These are phyloP conservation scores for Elsinoe necatrix DNA, from an alignment of 2,329 filamentous ascomycete species.

Conservation along the genomic window DNA sequence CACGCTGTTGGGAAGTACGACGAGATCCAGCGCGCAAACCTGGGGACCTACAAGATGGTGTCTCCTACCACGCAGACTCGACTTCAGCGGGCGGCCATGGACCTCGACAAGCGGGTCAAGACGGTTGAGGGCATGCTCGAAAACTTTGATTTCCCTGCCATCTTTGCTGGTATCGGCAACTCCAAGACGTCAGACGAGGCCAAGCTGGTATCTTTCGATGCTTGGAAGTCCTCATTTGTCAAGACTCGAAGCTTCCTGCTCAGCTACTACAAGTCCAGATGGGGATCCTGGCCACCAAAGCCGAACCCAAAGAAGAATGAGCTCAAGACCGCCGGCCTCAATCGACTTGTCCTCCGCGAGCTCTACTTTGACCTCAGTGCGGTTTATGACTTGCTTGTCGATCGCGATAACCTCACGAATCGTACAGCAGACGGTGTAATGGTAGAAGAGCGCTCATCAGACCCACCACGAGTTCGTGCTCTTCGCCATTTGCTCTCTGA, in stretches of 20 bases:
- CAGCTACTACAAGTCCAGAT: slow-evolving; percentile 58
- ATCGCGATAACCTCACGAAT: slow-evolving; percentile 68
- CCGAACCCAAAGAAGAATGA: slow-evolving; percentile 86
- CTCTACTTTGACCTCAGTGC: slow-evolving; percentile 79
- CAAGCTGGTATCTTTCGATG: slow-evolving; percentile 71
- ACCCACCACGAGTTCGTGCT: slow-evolving; percentile 57
- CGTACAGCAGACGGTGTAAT: slow-evolving; percentile 63
- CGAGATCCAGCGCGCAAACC: slow-evolving; percentile 59
- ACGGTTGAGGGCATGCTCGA: slow-evolving; percentile 66
- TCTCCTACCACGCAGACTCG: slow-evolving; percentile 64
- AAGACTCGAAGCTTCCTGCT: slow-evolving; percentile 67
- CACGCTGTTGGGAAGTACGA: slow-evolving; percentile 82
- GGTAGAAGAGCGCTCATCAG: slow-evolving; percentile 42
- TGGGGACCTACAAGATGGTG: slow-evolving; percentile 61
- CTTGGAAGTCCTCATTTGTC: slow-evolving; percentile 68
- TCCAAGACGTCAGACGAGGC: slow-evolving; percentile 71
- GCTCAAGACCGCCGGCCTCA: slow-evolving; percentile 77
- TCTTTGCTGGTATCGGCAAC: slow-evolving; percentile 81
- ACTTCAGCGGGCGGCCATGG: slow-evolving; percentile 73
- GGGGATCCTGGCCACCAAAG: slow-evolving; percentile 82
- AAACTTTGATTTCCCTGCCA: slow-evolving; percentile 81
- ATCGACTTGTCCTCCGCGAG: slow-evolving; percentile 70
- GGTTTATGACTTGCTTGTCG: slow-evolving; percentile 81
- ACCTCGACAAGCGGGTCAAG: slow-evolving; percentile 64
- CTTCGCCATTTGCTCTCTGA: slow-evolving; percentile 74